Evolutionary conservation across 495 filamentous ascomycete genomes (phyloP).

Genomic region (Xeromyces bisporus): DNA sequence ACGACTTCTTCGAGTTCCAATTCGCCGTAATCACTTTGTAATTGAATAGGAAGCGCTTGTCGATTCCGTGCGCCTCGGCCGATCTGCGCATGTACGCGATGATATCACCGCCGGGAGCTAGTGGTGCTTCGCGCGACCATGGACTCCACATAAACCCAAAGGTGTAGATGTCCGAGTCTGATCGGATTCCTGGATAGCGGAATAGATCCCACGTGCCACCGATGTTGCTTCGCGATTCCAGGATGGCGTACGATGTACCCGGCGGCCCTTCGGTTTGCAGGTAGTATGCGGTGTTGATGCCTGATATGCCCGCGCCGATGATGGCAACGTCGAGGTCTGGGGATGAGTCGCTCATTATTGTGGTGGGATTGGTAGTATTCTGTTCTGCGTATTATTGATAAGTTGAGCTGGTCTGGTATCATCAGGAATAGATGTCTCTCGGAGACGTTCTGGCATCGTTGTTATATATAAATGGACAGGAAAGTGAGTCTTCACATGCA

Average conservation of each 20-base stretch:
- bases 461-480: too few relatives aligned
- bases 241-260: slow-evolving; percentile 36
- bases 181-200: slow-evolving; percentile 42
- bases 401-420: too few relatives aligned
- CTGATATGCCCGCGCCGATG: slow-evolving; percentile 57
- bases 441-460: too few relatives aligned
- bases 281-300: slow-evolving; percentile 58
- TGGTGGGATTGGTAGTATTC: background rate
- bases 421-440: too few relatives aligned
- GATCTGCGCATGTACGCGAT: slow-evolving; percentile 39
- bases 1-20: slow-evolving; percentile 37
- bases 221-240: slow-evolving; percentile 40
- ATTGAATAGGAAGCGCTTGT: slow-evolving; percentile 34
- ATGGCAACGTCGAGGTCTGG: slow-evolving; percentile 43
- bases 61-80: slow-evolving; percentile 34
- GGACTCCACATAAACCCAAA: slow-evolving; percentile 45
- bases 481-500: too few relatives aligned
- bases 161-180: slow-evolving; percentile 39
- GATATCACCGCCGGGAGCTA: slow-evolving; percentile 37
- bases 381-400: too few relatives aligned
- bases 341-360: slow-evolving; percentile 3
- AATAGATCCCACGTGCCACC: slow-evolving; percentile 51
- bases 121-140: slow-evolving; percentile 34
- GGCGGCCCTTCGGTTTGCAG: slow-evolving; percentile 42
- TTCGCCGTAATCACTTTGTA: slow-evolving; percentile 32